Evolutionary conservation across 257 asterid genomes (phyloP).

Genomic region (Nicotiana undulata): DNA sequence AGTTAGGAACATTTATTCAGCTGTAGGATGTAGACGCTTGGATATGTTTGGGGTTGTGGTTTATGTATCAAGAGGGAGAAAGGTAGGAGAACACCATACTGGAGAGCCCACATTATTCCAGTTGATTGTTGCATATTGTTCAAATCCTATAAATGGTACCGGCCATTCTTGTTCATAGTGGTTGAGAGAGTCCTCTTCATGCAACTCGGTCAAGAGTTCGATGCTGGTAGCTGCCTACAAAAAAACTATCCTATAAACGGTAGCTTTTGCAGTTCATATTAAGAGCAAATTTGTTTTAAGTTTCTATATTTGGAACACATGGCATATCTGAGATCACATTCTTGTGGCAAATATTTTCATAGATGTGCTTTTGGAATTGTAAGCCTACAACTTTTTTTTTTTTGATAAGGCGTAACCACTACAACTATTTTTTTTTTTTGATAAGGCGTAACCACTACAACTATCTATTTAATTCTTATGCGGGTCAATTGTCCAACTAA

Average conservation of each 20-base stretch:
- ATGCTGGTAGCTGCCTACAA: too few species aligned
- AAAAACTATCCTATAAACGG: not conserved
- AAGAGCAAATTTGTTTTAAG: not conserved
- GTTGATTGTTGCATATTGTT: not conserved
- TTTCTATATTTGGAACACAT: not conserved
- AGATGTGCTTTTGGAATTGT: not conserved
- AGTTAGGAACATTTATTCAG: not conserved
- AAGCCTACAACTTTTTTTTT: too few species aligned
- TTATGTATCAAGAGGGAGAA: not conserved
- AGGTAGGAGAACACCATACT: not conserved
- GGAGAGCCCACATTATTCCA: not conserved
- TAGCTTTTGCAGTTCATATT: not conserved
- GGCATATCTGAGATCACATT: not conserved
- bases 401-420: too few species aligned
- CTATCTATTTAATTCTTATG: not conserved
- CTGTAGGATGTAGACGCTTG: not conserved
- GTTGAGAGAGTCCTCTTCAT: too few species aligned
- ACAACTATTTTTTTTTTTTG: too few species aligned
- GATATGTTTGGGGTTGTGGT: not conserved
- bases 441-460: too few species aligned
- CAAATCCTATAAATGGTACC: not conserved
- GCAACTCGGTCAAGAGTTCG: too few species aligned
- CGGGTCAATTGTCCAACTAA: not conserved
- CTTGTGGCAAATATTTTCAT: not conserved
- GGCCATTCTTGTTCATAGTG: too few species aligned